Conservation (phyloP, 345 rosid species). For the Schrenkiella parvula region DNA sequence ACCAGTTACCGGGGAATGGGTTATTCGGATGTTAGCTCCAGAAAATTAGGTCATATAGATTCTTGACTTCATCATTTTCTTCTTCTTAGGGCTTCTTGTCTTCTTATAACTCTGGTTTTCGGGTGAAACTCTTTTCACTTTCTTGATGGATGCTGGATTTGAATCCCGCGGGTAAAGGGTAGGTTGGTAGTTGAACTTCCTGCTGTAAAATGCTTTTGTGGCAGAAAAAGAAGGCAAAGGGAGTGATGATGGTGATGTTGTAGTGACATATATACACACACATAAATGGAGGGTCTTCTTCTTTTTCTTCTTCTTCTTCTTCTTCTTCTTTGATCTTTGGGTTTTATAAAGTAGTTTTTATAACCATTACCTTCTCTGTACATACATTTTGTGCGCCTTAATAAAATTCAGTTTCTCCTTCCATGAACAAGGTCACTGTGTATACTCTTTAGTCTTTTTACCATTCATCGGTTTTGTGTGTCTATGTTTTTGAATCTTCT, state of each 20-base stretch:
- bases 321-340: slow-evolving; percentile 8
- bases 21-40: slow-evolving; percentile 11
- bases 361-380: slow-evolving; percentile 20
- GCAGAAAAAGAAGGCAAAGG: neutral
- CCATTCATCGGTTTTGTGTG: neutral
- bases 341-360: neutral
- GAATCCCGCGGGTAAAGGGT: slow-evolving; percentile 5
- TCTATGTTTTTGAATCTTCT: neutral
- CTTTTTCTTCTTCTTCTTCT: too few species aligned
- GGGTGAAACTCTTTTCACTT: neutral
- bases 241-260: slow-evolving; percentile 18
- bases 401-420: slow-evolving; percentile 20
- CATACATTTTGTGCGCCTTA: slow-evolving; percentile 20
- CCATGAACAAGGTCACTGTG: neutral
- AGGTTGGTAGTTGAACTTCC: slow-evolving; percentile 1
- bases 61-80: slow-evolving; percentile 13
- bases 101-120: neutral
- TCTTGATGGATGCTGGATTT: slow-evolving; percentile 3
- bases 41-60: slow-evolving; percentile 22
- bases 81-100: slow-evolving; percentile 9
- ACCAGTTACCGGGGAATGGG: slow-evolving; percentile 2
- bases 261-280: slow-evolving; percentile 17
- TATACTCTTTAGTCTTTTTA: neutral
- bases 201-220: slow-evolving; percentile 5
- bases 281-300: neutral